phyloP scores from a whole-genome alignment of 2,329 filamentous ascomycete species.

The Dactylellina haptotyla region DNA sequence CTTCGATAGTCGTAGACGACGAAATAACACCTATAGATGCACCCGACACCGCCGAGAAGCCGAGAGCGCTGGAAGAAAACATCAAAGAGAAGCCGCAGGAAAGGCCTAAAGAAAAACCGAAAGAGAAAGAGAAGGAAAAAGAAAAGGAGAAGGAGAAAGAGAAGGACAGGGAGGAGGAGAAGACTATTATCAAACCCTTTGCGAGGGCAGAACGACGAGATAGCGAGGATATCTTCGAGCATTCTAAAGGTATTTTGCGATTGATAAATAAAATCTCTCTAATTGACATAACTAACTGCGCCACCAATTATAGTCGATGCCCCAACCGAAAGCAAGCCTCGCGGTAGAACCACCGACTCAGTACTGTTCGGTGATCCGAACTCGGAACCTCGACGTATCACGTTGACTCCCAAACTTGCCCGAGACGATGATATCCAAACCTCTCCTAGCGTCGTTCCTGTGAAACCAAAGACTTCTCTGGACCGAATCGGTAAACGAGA shows the following conservation, averaged over 20 bases:
- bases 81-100: conserved; percentile 24
- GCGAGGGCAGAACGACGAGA: conserved; percentile 58
- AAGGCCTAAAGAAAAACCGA: conserved; percentile 1
- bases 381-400: conserved; percentile 96
- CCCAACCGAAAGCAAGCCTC: conserved; percentile 52
- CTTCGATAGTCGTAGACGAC: conserved; percentile 37
- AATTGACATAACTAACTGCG: conserved; percentile 1
- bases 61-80: conserved; percentile 39
- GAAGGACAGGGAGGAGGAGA: conserved; percentile 16
- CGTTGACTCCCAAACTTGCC: conserved; percentile 88
- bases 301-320: conserved; percentile 30
- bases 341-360: conserved; percentile 59
- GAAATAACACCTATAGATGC: conserved; percentile 46
- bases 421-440: conserved; percentile 72
- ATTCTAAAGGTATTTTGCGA: conserved; percentile 56
- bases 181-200: conserved; percentile 23
- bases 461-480: conserved; percentile 69
- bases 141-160: conserved; percentile 6
- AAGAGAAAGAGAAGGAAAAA: conserved; percentile 7
- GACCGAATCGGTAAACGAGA: conserved; percentile 76
- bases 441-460: conserved; percentile 60
- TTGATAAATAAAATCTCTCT: conserved; percentile 58
- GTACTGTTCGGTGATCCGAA: conserved; percentile 92
- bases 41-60: conserved; percentile 43
- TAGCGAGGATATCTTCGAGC: conserved; percentile 74